Evolutionary conservation across 2,329 filamentous ascomycete species (phyloP).

Genomic region (Penicillium polonicum): DNA sequence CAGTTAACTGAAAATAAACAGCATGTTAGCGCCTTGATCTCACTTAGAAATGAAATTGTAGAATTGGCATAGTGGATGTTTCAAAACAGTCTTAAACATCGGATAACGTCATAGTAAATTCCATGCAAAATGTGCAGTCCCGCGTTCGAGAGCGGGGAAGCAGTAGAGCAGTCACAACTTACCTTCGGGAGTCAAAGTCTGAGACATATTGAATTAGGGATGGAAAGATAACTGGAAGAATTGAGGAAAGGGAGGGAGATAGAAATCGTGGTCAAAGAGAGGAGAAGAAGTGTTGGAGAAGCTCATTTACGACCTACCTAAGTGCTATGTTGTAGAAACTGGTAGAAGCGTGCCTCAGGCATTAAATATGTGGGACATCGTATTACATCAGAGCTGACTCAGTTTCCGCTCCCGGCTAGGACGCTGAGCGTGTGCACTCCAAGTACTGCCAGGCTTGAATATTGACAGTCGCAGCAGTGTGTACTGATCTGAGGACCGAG

Average conservation of each 20-base stretch:
- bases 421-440: background rate
- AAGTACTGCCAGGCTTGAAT: background rate
- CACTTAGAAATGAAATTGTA: background rate
- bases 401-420: constrained; percentile 1
- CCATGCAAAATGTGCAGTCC: constrained; percentile 25
- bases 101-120: constrained; percentile 17
- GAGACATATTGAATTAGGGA: constrained; percentile 24
- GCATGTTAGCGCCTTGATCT: constrained; percentile 12
- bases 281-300: constrained; percentile 20
- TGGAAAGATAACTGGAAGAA: constrained; percentile 7
- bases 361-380: background rate
- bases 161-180: constrained; percentile 32
- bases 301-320: constrained; percentile 27
- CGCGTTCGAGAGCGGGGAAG: constrained; percentile 29
- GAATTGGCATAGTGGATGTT: background rate
- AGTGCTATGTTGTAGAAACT: constrained; percentile 37
- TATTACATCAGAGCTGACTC: constrained; percentile 10
- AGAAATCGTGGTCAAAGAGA: constrained; percentile 14
- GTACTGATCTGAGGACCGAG: background rate
- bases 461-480: background rate
- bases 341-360: constrained; percentile 40
- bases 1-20: constrained; percentile 71
- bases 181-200: constrained; percentile 48
- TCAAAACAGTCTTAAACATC: constrained; percentile 2
- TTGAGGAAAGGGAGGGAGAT: constrained; percentile 3